Evolutionary conservation across 164 flowering plant species (phyloP).

Genomic region (Umbilicus rupestris): DNA sequence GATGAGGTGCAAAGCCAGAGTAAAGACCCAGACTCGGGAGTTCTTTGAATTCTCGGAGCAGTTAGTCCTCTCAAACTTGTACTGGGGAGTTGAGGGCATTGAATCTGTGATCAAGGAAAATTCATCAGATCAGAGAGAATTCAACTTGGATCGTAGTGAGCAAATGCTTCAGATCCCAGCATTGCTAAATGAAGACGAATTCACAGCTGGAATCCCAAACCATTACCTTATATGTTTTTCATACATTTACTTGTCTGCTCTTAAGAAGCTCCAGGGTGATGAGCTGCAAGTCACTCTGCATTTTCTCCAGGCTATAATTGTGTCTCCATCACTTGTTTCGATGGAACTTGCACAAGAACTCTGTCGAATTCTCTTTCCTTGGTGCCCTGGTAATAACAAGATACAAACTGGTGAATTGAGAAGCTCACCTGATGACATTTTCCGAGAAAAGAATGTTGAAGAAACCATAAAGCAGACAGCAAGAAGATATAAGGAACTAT

Average conservation of each 20-base stretch:
- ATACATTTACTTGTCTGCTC: constrained; percentile 55
- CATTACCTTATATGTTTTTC: constrained; percentile 37
- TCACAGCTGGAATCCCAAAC: constrained; percentile 48
- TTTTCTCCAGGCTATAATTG: constrained; percentile 60
- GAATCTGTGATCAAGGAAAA: constrained; percentile 38
- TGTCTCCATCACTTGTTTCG: constrained; percentile 35
- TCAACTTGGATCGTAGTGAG: constrained; percentile 36
- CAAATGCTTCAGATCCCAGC: constrained; percentile 71
- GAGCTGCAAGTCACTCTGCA: constrained; percentile 63
- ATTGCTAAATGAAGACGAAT: constrained; percentile 45
- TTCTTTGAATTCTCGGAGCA: constrained; percentile 62
- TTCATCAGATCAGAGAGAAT: constrained; percentile 22
- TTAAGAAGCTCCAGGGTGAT: constrained; percentile 45
- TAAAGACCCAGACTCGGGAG: constrained; percentile 31
- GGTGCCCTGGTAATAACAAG: constrained; percentile 5
- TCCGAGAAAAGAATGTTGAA: constrained; percentile 18
- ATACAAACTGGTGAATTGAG: not conserved
- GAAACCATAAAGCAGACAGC: constrained; percentile 36
- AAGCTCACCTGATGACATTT: not conserved
- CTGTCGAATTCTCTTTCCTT: constrained; percentile 28
- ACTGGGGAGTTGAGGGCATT: constrained; percentile 55
- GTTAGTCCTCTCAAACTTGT: constrained; percentile 52
- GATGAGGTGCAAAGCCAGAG: constrained; percentile 32
- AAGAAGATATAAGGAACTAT: constrained; percentile 52
- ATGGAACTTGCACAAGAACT: constrained; percentile 39